These are phyloP conservation scores for Yamadazyma ubonensis DNA, from an alignment of 805 yeast species.

Conservation along the genomic window DNA sequence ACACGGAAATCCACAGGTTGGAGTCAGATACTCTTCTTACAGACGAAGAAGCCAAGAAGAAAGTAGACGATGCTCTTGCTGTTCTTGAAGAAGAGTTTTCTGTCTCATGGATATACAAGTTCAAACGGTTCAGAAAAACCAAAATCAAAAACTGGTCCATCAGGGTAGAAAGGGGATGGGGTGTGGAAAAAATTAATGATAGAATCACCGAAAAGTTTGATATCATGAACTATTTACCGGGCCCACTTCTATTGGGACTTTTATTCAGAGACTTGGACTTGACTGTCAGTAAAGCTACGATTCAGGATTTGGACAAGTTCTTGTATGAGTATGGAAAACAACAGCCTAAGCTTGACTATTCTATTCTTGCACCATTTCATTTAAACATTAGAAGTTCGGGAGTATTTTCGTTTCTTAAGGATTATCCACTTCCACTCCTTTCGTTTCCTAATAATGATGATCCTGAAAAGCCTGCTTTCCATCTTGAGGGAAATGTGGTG, in stretches of 20 bases:
- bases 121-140: slow-evolving; percentile 22
- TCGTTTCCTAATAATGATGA: slow-evolving; percentile 43
- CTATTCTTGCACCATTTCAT: slow-evolving; percentile 53
- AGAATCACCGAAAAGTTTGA: slow-evolving; percentile 32
- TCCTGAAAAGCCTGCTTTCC: slow-evolving; percentile 25
- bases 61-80: slow-evolving; percentile 27
- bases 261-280: slow-evolving; percentile 32
- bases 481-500: slow-evolving; percentile 46
- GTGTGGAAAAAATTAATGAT: slow-evolving; percentile 30
- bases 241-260: slow-evolving; percentile 33
- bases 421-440: slow-evolving; percentile 57
- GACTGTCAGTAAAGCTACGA: slow-evolving; percentile 23
- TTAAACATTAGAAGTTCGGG: slow-evolving; percentile 44
- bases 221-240: slow-evolving; percentile 33
- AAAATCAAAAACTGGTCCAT: slow-evolving; percentile 26
- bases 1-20: slow-evolving; percentile 4
- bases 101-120: slow-evolving; percentile 35
- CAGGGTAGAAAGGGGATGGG: slow-evolving; percentile 32
- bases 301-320: slow-evolving; percentile 38
- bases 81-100: slow-evolving; percentile 27
- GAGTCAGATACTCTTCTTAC: slow-evolving; percentile 8
- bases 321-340: slow-evolving; percentile 40
- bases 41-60: slow-evolving; percentile 26
- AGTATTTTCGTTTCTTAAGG: slow-evolving; percentile 47
- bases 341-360: slow-evolving; percentile 55